Base-by-base conservation (phyloP, 305 asterid genomes). In the Coffea humblotiana region DNA sequence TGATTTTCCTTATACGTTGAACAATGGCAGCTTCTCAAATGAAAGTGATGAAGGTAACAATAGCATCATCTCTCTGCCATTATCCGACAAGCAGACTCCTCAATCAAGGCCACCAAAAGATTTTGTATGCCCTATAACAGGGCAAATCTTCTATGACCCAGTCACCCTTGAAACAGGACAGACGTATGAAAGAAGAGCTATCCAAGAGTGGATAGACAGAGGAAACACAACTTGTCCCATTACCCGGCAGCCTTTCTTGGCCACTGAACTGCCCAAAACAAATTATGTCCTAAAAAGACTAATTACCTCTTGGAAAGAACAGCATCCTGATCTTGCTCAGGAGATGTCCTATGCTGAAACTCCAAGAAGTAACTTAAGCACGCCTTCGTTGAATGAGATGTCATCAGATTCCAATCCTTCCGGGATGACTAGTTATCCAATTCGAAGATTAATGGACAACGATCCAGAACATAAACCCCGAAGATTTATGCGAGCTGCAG, bases 141-240 rank as follows among this genome's bases (percentile, higher is more conserved):
- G 97, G 76, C 94, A 92, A 84, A 89, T 92, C 77, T 94, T 94
- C 87, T 83, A 86, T 47, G 98, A 92, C 82, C 98, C 97, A 0
- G 97, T 94, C 74, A 94, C 97, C 25, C 95, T 94, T 19, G 98
- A 94, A 85, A 91, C 97, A 21, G 98, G 98, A 65, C 96, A 94
- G 83, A 91, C 97, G 43, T 94, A 92, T 72, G 98, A 94, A 87
- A 87, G 96, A 78, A 94, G 86, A 88, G 96, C 97, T 77, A 94
- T 94, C 83, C 92, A 94, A 84, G 98, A 94, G 85, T 94, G 97
- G 98, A 91, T 91, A 90, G 85, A 88, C 14, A 84, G 98, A 88
- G 98, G 95, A 74, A 94, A 90, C 45, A 91, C 96, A 70, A 89
- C 97, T 43, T 94, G 98, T 68, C 98, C 98, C 21, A 92, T 94